Percentiles rank a stretch among this genome's conserved stretches.
phyloP scores from a whole-genome alignment of 1,284 basidiomycete genomes.

The Neolentinus lepideus region DNA sequence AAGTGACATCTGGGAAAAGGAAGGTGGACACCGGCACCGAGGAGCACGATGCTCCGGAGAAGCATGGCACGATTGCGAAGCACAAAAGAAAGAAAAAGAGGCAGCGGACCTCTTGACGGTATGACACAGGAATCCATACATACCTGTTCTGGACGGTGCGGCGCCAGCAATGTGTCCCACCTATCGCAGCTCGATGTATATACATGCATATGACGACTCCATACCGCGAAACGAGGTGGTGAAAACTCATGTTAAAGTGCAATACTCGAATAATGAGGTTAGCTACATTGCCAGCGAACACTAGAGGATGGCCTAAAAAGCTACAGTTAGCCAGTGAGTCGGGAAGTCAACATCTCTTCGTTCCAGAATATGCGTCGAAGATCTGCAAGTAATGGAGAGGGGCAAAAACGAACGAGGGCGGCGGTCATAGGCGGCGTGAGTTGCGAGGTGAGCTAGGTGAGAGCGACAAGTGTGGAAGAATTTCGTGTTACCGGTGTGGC shows the following conservation, averaged over 20 bases:
- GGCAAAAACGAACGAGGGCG: conserved; percentile 8
- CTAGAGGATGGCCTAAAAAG: neutral
- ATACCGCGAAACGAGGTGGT: no score
- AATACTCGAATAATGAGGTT: neutral
- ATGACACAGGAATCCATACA: neutral
- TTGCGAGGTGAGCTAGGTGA: conserved; percentile 8
- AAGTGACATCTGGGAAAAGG: conserved; percentile 9
- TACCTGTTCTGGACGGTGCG: no score
- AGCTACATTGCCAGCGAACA: conserved; percentile 1
- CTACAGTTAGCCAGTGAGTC: conserved; percentile 1
- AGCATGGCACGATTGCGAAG: neutral
- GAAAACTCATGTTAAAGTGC: neutral
- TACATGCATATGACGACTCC: no score
- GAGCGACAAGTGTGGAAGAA: conserved; percentile 7
- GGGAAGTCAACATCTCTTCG: neutral
- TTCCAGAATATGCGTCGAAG: neutral
- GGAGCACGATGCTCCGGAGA: conserved; percentile 8
- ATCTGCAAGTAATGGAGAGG: conserved; percentile 9
- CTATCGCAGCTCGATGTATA: no score
- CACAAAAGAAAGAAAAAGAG: conserved; percentile 22
- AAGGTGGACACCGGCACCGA: conserved; percentile 6
- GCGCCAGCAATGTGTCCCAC: no score
- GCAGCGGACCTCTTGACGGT: neutral
- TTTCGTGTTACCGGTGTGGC: conserved; percentile 15
- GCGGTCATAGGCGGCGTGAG: conserved; percentile 6